These are phyloP conservation scores for Phytophthora citrophthora DNA, from an alignment of 352 stramenopile genomes.

Conservation along the genomic window DNA sequence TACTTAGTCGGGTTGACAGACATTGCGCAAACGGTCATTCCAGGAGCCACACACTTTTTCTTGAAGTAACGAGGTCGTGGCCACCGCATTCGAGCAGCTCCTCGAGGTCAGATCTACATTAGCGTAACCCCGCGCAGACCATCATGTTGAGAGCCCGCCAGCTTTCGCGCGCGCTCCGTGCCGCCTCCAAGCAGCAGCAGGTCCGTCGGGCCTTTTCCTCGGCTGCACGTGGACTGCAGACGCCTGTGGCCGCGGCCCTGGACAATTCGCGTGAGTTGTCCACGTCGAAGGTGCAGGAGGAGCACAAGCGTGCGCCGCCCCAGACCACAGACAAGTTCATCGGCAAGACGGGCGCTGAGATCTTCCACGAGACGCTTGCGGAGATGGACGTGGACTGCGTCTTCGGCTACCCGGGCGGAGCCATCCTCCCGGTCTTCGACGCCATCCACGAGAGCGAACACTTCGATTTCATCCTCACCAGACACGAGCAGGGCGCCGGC, in stretches of 20 bases:
- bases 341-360: slow-evolving; percentile 92
- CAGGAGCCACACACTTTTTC: too few species aligned
- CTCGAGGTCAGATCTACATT: slow-evolving; percentile 38
- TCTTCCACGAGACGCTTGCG: slow-evolving; percentile 94
- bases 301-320: slow-evolving; percentile 44
- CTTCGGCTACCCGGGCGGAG: slow-evolving; percentile 94
- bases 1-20: too few species aligned
- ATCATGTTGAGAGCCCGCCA: slow-evolving; percentile 53
- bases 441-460: slow-evolving; percentile 92
- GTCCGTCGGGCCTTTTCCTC: slow-evolving; percentile 29
- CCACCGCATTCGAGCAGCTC: not conserved
- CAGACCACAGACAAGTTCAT: slow-evolving; percentile 88
- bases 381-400: slow-evolving; percentile 92
- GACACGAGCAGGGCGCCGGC: slow-evolving; percentile 83
- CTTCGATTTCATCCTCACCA: slow-evolving; percentile 84
- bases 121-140: slow-evolving; percentile 6
- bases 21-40: too few species aligned
- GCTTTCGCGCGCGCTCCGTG: slow-evolving; percentile 49
- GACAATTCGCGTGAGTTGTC: slow-evolving; percentile 43
- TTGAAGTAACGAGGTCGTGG: too few species aligned
- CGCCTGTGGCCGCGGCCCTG: slow-evolving; percentile 2
- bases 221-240: slow-evolving; percentile 30
- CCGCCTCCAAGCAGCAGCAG: slow-evolving; percentile 36
- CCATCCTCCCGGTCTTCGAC: slow-evolving; percentile 95
- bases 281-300: slow-evolving; percentile 33